Evolutionary conservation across 1,139 yeast genomes (phyloP).

Genomic region (Hemisphaericaspora lyxosophila): DNA sequence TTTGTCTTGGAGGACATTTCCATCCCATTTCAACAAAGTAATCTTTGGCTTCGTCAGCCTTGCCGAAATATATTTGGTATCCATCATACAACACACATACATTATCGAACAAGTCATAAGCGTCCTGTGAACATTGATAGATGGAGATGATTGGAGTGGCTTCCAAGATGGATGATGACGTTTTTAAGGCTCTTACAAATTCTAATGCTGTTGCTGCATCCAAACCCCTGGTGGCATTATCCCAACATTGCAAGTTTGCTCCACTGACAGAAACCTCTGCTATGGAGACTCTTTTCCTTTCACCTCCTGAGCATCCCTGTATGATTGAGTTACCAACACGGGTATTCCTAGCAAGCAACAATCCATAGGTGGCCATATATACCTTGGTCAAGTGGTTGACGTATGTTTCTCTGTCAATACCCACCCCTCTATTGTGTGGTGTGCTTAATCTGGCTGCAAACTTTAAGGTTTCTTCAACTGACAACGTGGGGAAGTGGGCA

Average conservation of each 20-base stretch:
- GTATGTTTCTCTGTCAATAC: constrained; percentile 36
- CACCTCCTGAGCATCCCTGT: constrained; percentile 46
- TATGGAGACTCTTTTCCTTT: constrained; percentile 45
- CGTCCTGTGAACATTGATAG: constrained; percentile 81
- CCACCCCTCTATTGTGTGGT: constrained; percentile 36
- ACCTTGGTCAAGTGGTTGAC: constrained; percentile 45
- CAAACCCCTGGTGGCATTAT: constrained; percentile 60
- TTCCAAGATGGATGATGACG: constrained; percentile 56
- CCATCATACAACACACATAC: constrained; percentile 76
- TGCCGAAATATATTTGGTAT: constrained; percentile 75
- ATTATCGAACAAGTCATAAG: constrained; percentile 69
- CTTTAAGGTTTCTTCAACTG: constrained; percentile 51
- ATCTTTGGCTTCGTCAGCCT: constrained; percentile 44
- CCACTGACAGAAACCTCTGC: constrained; percentile 42
- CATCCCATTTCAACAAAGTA: constrained; percentile 49
- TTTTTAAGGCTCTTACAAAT: constrained; percentile 65
- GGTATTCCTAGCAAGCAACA: constrained; percentile 33
- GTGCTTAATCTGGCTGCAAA: constrained; percentile 45
- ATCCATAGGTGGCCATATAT: constrained; percentile 43
- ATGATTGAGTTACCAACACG: constrained; percentile 38
- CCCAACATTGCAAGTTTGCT: constrained; percentile 54
- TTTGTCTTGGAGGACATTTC: constrained; percentile 67
- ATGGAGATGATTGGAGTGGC: constrained; percentile 72
- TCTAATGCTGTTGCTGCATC: constrained; percentile 68
- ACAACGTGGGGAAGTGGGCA: constrained; percentile 52